These are phyloP conservation scores for Exsudoporus frostii DNA, from an alignment of 768 basidiomycete species.

Conservation along the genomic window DNA sequence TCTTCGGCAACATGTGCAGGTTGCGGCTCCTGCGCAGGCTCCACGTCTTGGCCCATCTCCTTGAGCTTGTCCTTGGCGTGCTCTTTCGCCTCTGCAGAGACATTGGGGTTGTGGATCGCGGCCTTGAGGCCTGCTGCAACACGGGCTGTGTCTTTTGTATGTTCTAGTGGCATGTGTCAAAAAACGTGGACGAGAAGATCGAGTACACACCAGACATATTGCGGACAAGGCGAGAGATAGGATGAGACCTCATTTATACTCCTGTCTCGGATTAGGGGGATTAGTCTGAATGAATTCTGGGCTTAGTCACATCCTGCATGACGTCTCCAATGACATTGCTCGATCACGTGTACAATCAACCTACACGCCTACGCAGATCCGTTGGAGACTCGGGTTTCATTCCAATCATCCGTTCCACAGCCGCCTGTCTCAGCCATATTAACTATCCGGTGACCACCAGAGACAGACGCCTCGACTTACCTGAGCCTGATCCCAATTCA, in stretches of 20 bases:
- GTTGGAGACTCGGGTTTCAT: conserved; percentile 37
- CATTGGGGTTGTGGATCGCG: conserved; percentile 55
- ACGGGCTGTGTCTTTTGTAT: conserved; percentile 40
- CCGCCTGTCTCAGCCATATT: conserved; percentile 35
- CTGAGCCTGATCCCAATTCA: conserved; percentile 73
- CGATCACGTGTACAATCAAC: conserved; percentile 17
- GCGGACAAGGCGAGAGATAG: not conserved
- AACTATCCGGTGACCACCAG: not conserved
- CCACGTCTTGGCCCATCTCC: conserved; percentile 31
- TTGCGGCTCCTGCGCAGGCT: not conserved
- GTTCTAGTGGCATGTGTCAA: conserved; percentile 16
- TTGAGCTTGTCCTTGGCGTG: conserved; percentile 47
- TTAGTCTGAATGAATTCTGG: not conserved
- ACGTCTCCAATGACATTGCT: conserved; percentile 6
- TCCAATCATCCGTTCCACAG: conserved; percentile 58
- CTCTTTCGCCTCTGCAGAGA: conserved; percentile 52
- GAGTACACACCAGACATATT: conserved; percentile 17
- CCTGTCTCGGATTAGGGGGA: conserved; percentile 11
- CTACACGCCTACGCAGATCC: conserved; percentile 27
- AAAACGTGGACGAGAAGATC: rapidly evolving
- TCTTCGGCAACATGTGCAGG: not conserved
- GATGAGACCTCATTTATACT: not conserved
- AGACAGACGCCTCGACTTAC: conserved; percentile 28
- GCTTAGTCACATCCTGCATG: conserved; percentile 11
- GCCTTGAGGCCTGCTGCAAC: conserved; percentile 59